Conservation (phyloP, 345 rosid genomes). For the Syzygium oleosum region DNA sequence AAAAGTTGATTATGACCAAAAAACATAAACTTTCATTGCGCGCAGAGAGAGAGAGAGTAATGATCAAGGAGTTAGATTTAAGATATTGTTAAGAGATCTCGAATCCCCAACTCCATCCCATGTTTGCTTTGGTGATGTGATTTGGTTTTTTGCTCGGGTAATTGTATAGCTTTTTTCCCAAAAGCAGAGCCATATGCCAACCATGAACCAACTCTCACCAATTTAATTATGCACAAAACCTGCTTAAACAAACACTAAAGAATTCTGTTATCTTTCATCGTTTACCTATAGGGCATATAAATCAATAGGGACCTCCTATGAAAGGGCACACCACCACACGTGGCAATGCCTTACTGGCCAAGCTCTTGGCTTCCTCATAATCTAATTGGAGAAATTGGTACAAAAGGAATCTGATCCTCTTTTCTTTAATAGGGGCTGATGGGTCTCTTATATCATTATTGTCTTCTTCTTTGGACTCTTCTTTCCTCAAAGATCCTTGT, state of each 20-base stretch:
- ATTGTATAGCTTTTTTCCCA: neutral
- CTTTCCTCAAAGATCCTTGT: slow-evolving; percentile 3
- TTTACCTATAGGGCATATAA: neutral
- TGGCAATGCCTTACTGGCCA: slow-evolving; percentile 26
- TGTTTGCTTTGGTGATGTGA: neutral
- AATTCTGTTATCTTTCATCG: neutral
- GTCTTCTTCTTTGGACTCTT: slow-evolving; percentile 25
- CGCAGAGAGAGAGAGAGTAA: slow-evolving; percentile 7
- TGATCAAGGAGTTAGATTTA: slow-evolving; percentile 17
- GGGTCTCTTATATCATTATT: neutral
- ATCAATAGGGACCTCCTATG: neutral
- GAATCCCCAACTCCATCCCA: neutral
- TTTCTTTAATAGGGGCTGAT: neutral
- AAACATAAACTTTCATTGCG: neutral
- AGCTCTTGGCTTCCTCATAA: slow-evolving; percentile 11
- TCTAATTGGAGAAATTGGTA: slow-evolving; percentile 6
- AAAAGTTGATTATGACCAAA: neutral
- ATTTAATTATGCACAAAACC: neutral
- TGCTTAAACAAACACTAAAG: neutral
- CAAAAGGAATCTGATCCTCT: neutral
- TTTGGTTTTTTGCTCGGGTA: neutral
- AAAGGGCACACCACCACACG: slow-evolving; percentile 7
- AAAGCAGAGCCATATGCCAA: neutral
- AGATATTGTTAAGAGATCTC: neutral
- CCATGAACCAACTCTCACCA: neutral